Conservation (phyloP, 768 basidiomycete genomes). For the Clitopilus passeckerianus region DNA sequence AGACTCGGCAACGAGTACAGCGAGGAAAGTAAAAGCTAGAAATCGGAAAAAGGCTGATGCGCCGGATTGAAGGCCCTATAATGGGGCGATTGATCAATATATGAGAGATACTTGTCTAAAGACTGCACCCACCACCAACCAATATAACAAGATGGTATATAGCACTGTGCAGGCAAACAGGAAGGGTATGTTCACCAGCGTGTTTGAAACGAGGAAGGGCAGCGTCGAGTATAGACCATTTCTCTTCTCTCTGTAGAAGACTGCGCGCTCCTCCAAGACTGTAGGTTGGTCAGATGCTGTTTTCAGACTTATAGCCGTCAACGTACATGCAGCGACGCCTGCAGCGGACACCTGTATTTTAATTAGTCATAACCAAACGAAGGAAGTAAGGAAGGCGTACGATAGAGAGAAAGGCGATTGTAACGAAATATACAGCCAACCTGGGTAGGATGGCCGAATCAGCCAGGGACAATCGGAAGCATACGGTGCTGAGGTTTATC, state of each 20-base stretch:
- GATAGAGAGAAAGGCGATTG: conserved; percentile 51
- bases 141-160: conserved; percentile 47
- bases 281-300: neutral
- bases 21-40: conserved; percentile 46
- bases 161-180: conserved; percentile 43
- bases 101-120: neutral
- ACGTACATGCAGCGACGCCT: conserved; percentile 48
- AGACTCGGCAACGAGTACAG: conserved; percentile 46
- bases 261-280: conserved; percentile 54
- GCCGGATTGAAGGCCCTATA: conserved; percentile 43
- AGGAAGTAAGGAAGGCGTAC: conserved; percentile 19
- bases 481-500: conserved; percentile 37
- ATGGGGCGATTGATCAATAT: neutral
- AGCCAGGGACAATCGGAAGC: conserved; percentile 35
- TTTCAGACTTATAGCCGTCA: too few species aligned
- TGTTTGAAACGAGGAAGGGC: conserved; percentile 50
- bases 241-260: conserved; percentile 49
- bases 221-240: conserved; percentile 54
- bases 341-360: conserved; percentile 48
- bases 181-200: conserved; percentile 48
- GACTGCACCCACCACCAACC: conserved; percentile 35
- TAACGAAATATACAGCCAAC: conserved; percentile 50
- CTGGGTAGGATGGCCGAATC: conserved; percentile 40
- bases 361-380: neutral
- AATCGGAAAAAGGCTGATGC: conserved; percentile 46